Base-by-base conservation (phyloP, 495 filamentous ascomycete species). In the Hyphodiscus hymeniophilus region DNA sequence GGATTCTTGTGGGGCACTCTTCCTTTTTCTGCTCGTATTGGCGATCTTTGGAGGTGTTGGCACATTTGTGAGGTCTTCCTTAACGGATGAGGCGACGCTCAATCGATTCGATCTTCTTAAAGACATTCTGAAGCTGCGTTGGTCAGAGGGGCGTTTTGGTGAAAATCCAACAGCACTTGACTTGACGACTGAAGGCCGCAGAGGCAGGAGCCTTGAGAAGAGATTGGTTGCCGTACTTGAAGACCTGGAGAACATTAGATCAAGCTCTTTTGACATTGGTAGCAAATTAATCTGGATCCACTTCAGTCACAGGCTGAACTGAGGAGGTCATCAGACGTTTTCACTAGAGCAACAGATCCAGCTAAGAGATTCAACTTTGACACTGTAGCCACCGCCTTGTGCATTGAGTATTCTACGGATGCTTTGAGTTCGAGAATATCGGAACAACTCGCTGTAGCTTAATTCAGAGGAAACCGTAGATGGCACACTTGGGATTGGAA, bases 21-120 rank as follows among this genome's bases (percentile, higher is more conserved):
- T 71, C 39, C 68, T 55, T 48, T 71, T 71, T 17, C 57, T 61
- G 13, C 58, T 54, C 17, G 41, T 48, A 18, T 50, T 51, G 16
- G 50, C 44, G 16, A 51, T 35, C 34, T 55, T 50, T 26, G 46
- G 7, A 32, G 55, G 21, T 7, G 50, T 35, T 13, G 54, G 22
- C 20, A 55, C 35, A 18, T 52, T 38, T 44, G 53, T 18, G 12
- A 44, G 21, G 16, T 55, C 52, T 28, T 51, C 48, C 26, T 54
- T 43, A 20, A 32, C 26, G 0, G 45, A 15, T 40, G 66, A 60
- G 21, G 68, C 58, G 23, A 72, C 68, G 44, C 72, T 72, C 41
- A 84, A 57, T 28, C 80, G 73, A 13, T 75, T 68, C 15, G 79
- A 83, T 45, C 77, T 70, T 47, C 81, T 69, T 22, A 75, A 66